Percentiles rank a stretch among this genome's conserved stretches.
These are phyloP conservation scores for Pythium aristosporum DNA, from an alignment of 352 stramenopile genomes.

Conservation along the genomic window DNA sequence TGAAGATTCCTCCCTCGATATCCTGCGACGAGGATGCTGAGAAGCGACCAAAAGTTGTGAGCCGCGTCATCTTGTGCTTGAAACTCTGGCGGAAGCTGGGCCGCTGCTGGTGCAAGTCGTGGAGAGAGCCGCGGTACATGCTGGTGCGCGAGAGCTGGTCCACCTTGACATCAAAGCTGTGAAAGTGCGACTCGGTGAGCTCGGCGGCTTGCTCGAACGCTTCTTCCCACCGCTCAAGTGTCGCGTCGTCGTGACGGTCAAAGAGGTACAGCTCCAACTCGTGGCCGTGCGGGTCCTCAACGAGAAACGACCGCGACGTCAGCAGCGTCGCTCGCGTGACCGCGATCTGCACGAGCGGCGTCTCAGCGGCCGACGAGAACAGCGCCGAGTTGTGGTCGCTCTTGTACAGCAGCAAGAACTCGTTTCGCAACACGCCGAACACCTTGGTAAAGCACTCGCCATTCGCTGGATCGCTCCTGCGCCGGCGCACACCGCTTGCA, in stretches of 20 bases:
- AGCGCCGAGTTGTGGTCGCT: slow-evolving; percentile 25
- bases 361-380: slow-evolving; percentile 17
- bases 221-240: slow-evolving; percentile 36
- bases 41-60: slow-evolving; percentile 31
- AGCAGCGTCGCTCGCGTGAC: slow-evolving; percentile 26
- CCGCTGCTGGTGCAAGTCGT: slow-evolving; percentile 40
- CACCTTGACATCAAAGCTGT: slow-evolving; percentile 60
- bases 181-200: slow-evolving; percentile 61
- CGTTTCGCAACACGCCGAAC: slow-evolving; percentile 41
- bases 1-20: slow-evolving; percentile 14
- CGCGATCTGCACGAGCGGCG: slow-evolving; percentile 44
- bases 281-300: slow-evolving; percentile 37
- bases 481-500: slow-evolving; percentile 11
- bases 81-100: slow-evolving; percentile 34
- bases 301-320: slow-evolving; percentile 32
- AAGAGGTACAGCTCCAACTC: slow-evolving; percentile 47
- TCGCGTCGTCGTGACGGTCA: slow-evolving; percentile 37
- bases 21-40: slow-evolving; percentile 5
- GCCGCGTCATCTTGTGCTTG: slow-evolving; percentile 39
- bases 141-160: slow-evolving; percentile 58
- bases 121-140: slow-evolving; percentile 49
- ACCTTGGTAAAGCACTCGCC: slow-evolving; percentile 39
- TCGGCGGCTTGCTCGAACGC: slow-evolving; percentile 57
- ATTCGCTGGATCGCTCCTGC: slow-evolving; percentile 3
- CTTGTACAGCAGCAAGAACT: slow-evolving; percentile 46